Evolutionary conservation across 768 basidiomycete species (phyloP).

Genomic region (Lactarius vividus): DNA sequence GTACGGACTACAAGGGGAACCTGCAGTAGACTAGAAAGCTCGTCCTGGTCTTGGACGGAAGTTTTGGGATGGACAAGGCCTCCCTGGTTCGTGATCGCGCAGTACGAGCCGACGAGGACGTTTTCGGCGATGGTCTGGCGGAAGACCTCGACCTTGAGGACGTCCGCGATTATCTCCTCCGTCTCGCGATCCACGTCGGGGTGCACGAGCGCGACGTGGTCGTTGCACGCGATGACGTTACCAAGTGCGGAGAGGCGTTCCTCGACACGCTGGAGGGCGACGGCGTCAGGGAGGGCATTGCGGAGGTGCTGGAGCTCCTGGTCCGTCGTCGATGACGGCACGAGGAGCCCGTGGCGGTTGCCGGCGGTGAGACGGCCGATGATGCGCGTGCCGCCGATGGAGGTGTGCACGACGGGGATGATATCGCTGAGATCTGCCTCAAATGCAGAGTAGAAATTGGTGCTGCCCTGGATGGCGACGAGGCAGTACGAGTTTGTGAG

Average conservation of each 20-base stretch:
- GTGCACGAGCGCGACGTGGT: slow-evolving; percentile 98
- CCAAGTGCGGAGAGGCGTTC: slow-evolving; percentile 96
- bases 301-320: slow-evolving; percentile 98
- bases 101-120: slow-evolving; percentile 95
- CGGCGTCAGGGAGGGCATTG: slow-evolving; percentile 89
- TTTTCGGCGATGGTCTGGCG: slow-evolving; percentile 96
- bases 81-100: slow-evolving; percentile 93
- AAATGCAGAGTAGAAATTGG: slow-evolving; percentile 98
- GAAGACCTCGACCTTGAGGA: slow-evolving; percentile 98
- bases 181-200: slow-evolving; percentile 98
- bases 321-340: slow-evolving; percentile 93
- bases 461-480: slow-evolving; percentile 86
- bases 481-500: slow-evolving; percentile 98
- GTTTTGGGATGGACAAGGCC: slow-evolving; percentile 98
- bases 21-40: slow-evolving; percentile 90
- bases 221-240: slow-evolving; percentile 98
- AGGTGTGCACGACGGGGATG: slow-evolving; percentile 94
- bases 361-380: slow-evolving; percentile 94
- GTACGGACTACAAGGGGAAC: slow-evolving; percentile 86
- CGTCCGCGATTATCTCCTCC: slow-evolving; percentile 99
- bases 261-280: slow-evolving; percentile 94
- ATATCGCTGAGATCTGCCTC: slow-evolving; percentile 92
- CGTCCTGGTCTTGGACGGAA: slow-evolving; percentile 95
- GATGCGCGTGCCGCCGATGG: slow-evolving; percentile 92
- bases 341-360: slow-evolving; percentile 95